phyloP scores from a whole-genome alignment of 305 asterid genomes.

The Fraxinus ornus region DNA sequence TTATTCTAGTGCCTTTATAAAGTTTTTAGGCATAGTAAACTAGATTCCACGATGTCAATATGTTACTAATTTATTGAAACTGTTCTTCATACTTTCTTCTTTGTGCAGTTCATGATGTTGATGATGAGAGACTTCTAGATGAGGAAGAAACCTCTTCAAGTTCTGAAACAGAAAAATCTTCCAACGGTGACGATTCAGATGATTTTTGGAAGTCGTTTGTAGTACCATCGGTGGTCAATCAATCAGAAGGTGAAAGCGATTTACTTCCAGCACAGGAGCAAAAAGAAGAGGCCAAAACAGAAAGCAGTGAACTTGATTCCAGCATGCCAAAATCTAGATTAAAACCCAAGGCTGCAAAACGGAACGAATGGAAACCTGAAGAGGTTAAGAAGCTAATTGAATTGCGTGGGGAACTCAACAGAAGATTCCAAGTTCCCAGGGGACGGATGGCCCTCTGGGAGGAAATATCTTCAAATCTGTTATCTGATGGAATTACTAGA shows the following conservation, averaged over 20 bases:
- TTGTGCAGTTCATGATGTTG: slow-evolving; percentile 42
- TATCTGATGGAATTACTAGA: slow-evolving; percentile 59
- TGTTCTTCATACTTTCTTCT: slow-evolving; percentile 7
- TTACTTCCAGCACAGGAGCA: slow-evolving; percentile 37
- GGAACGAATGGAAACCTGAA: slow-evolving; percentile 92
- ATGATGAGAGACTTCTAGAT: slow-evolving; percentile 31
- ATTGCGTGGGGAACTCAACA: slow-evolving; percentile 80
- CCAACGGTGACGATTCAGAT: slow-evolving; percentile 38
- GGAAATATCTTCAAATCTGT: slow-evolving; percentile 76
- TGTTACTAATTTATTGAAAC: slow-evolving; percentile 5
- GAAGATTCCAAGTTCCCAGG: slow-evolving; percentile 81
- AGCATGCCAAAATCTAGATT: slow-evolving; percentile 37
- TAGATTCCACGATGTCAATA: not conserved
- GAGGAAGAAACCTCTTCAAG: slow-evolving; percentile 44
- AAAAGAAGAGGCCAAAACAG: slow-evolving; percentile 33
- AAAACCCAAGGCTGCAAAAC: slow-evolving; percentile 52
- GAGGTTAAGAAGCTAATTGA: slow-evolving; percentile 74
- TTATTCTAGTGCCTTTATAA: not conserved
- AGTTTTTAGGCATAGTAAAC: slow-evolving; percentile 8
- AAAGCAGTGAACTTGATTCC: slow-evolving; percentile 42
- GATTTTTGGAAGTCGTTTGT: slow-evolving; percentile 53
- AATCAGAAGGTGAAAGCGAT: slow-evolving; percentile 22
- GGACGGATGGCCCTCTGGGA: slow-evolving; percentile 99
- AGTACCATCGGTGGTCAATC: slow-evolving; percentile 31
- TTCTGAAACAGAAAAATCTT: slow-evolving; percentile 34